A percentile compares a stretch with the other conserved stretches of the same genome.
Conservation (phyloP, 1,139 yeast genomes). For the Yamadazyma epiphylla region DNA sequence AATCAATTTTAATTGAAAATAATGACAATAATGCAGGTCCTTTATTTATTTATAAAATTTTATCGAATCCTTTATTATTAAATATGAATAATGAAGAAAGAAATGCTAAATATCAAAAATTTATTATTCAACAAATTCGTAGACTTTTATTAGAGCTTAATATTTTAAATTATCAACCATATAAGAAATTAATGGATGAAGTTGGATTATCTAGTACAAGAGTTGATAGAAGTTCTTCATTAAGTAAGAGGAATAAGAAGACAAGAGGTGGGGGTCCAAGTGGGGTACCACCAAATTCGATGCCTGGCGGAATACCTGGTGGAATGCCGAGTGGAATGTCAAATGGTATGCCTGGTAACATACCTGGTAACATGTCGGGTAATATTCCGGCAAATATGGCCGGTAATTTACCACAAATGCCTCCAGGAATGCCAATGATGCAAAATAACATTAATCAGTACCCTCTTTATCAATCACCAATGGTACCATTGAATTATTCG, state of each 20-base stretch:
- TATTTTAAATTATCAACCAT: constrained; percentile 60
- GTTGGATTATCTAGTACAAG: constrained; percentile 62
- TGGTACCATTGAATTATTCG: constrained; percentile 7
- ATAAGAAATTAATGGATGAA: constrained; percentile 87
- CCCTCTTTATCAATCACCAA: background rate
- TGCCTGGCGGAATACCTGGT: constrained; percentile 1
- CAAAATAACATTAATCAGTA: background rate
- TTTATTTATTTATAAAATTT: constrained; percentile 73
- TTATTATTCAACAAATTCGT: constrained; percentile 58
- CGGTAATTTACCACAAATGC: background rate
- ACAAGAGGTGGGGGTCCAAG: too few species aligned
- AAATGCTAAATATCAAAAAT: constrained; percentile 48
- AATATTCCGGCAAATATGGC: too few species aligned
- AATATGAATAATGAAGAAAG: constrained; percentile 20
- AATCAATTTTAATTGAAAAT: constrained; percentile 52
- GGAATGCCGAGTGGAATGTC: background rate
- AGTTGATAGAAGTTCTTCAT: constrained; percentile 26
- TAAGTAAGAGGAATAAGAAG: constrained; percentile 15
- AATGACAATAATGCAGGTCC: constrained; percentile 66
- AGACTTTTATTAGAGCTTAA: constrained; percentile 56
- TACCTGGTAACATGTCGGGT: background rate
- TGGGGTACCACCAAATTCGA: too few species aligned
- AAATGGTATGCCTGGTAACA: background rate
- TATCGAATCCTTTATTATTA: constrained; percentile 59
- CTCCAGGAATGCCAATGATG: background rate